Base-by-base conservation (phyloP, 2,329 filamentous ascomycete species). In the Stylonectria norvegica region DNA sequence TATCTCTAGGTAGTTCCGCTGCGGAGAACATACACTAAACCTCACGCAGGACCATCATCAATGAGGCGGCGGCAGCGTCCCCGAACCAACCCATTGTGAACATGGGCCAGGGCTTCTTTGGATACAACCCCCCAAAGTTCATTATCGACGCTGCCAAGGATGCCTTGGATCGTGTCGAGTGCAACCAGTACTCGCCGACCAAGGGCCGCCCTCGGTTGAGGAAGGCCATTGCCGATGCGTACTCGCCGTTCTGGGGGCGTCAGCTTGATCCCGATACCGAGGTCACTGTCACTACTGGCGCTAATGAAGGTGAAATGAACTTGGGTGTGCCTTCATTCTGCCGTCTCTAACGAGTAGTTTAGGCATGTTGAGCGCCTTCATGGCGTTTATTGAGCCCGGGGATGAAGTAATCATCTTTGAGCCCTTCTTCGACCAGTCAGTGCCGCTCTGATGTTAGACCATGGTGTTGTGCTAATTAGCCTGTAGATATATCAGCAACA, bases 331-430 rank as follows among this genome's bases (percentile, higher is more conserved):
- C n/a, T n/a, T n/a, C n/a, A n/a, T n/a, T n/a, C n/a, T n/a, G n/a
- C n/a, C 22, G 12, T 25, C 7, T 5, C 30, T 32, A 16, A 18
- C 30, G 5, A 18, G 15, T 8, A 16, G 7, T 12, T 7, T 19
- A 32, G 30, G 88, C 57, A 97, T 97, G 89, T 74, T 98, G 50
- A 91, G 87, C 61, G 93, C 90, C 0, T 97, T 98, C 61, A 97
- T 98, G 93, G 93, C 79, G 3, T 98, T 98, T 56, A 82, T 98
- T 43, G 93, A 98, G 66, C 78, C 80, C 1, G 93, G 89, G 10
- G 93, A 98, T 60, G 93, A 98, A 66, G 93, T 96, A 51, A 96
- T 98, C 52, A 79, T 98, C 41, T 96, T 98, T 63, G 93, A 98
- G 70, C 93, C 93, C 9, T 98, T 96, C 70, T 98, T 97, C 63